Base-by-base conservation (phyloP, 2,329 filamentous ascomycete species). In the Bipolaris gigantea region DNA sequence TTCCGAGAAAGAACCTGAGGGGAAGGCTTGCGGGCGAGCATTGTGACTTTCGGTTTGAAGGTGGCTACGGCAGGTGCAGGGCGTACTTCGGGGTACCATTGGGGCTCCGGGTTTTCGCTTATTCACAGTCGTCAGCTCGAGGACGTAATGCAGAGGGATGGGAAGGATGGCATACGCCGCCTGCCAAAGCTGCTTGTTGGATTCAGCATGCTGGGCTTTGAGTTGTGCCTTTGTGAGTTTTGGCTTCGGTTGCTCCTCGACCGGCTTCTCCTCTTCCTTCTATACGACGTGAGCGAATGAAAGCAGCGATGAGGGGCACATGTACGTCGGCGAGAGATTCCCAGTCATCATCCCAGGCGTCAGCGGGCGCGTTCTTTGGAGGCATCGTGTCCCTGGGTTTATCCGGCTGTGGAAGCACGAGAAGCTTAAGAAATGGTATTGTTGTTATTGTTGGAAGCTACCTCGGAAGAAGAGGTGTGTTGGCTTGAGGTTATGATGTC, bases 321-420 rank as follows among this genome's bases (percentile, higher is more conserved):
- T 71, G 41, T 78, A 86, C 84, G 77, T 96, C 91, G 53, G 89
- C 90, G 70, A 89, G 83, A 5, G 79, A 77, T 72, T 93, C 90
- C 92, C 92, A 97, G 69, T 96, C 90, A 65, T 96, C 87, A 60
- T 93, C 91, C 93, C 93, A 97, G 18, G 91, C 92, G 73, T 71
- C 70, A 8, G 67, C 69, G 18, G 88, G 74, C 19, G 74, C 75
- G 43, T 63, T 60, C 64, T 80, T 76, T 13, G 66, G 54, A 18
- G 66, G 53, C 67, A 71, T 70, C 11, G 21, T 53, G 18, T 70
- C 80, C 72, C 76, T 78, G 64, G 61, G 55, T 42, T 9, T 11
- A 15, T 27, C 27, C 34, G 27, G 18, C 40, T n/a, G 7, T 33
- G 16, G 46, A 2, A 11, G 33, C 15, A 1, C 16, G 19, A 19